These are phyloP conservation scores for Sphaerostilbella broomeana DNA, from an alignment of 2,329 filamentous ascomycete genomes.

Conservation along the genomic window DNA sequence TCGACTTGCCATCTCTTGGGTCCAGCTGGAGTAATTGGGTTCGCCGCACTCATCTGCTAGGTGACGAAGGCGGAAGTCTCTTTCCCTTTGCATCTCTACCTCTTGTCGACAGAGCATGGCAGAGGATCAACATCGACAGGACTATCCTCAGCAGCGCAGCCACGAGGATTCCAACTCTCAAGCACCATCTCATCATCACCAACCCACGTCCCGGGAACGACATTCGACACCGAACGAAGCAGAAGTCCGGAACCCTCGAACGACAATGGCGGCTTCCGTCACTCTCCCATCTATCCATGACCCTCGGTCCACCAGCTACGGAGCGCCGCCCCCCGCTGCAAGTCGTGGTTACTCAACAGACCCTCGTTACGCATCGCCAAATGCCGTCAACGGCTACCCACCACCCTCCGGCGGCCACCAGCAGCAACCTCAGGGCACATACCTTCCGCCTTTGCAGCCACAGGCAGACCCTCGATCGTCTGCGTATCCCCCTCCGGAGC, in stretches of 20 bases:
- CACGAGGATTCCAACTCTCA: constrained; percentile 38
- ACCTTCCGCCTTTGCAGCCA: constrained; percentile 34
- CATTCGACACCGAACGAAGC: constrained; percentile 23
- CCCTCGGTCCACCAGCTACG: constrained; percentile 31
- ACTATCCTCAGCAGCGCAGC: constrained; percentile 30
- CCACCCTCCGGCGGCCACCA: constrained; percentile 31
- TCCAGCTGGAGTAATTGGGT: no score
- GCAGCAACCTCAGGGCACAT: constrained; percentile 21
- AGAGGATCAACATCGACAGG: constrained; percentile 33
- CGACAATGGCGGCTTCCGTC: constrained; percentile 38
- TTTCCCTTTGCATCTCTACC: no score
- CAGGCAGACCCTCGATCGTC: constrained; percentile 28
- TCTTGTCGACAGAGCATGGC: constrained; percentile 32
- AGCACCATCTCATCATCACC: constrained; percentile 32
- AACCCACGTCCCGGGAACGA: constrained; percentile 31
- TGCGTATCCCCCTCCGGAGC: constrained; percentile 35
- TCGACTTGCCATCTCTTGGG: constrained; percentile 12
- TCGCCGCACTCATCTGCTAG: no score
- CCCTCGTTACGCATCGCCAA: constrained; percentile 37
- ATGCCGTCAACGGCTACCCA: constrained; percentile 40
- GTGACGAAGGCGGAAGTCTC: constrained; percentile 1
- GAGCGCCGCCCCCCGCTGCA: constrained; percentile 25
- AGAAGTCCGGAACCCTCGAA: constrained; percentile 13
- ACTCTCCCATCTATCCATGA: constrained; percentile 47
- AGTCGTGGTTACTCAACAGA: constrained; percentile 29